Conservation (phyloP, 2,329 filamentous ascomycete species). For the Chlorencoelia australis region DNA sequence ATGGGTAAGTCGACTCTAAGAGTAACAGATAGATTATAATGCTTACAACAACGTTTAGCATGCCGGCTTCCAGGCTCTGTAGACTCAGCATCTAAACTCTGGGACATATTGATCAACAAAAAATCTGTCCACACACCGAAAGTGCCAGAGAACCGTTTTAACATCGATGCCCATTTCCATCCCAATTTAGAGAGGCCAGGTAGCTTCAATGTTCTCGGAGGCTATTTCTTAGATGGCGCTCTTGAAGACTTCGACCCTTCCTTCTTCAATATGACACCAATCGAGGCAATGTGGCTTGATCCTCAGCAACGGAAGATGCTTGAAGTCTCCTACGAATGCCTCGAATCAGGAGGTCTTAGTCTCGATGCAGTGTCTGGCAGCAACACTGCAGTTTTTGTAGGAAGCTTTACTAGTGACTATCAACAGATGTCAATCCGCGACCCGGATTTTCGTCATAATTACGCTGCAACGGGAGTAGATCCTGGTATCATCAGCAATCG, state of each 20-base stretch:
- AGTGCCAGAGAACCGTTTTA: slow-evolving; percentile 12
- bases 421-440: slow-evolving; percentile 5
- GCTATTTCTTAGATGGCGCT: slow-evolving; percentile 22
- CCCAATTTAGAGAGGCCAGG: slow-evolving; percentile 8
- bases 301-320: slow-evolving; percentile 5
- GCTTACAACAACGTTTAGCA: background rate
- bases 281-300: slow-evolving; percentile 3
- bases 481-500: slow-evolving; percentile 20
- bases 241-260: slow-evolving; percentile 13
- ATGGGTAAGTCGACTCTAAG: slow-evolving; percentile 19
- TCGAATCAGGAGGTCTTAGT: slow-evolving; percentile 4
- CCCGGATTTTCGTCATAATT: slow-evolving; percentile 19
- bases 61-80: too few relatives aligned
- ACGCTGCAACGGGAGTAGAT: slow-evolving; percentile 8
- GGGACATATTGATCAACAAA: slow-evolving; percentile 11
- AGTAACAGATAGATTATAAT: background rate
- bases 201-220: slow-evolving; percentile 7
- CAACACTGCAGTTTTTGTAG: slow-evolving; percentile 15
- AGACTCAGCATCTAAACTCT: slow-evolving; percentile 10
- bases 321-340: slow-evolving; percentile 2
- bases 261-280: slow-evolving; percentile 3
- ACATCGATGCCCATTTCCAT: slow-evolving; percentile 11
- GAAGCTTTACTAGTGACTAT: slow-evolving; percentile 8
- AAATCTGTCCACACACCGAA: slow-evolving; percentile 13
- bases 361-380: slow-evolving; percentile 10